Evolutionary conservation across 257 asterid genomes (phyloP).

Genomic region (Echium plantagineum): DNA sequence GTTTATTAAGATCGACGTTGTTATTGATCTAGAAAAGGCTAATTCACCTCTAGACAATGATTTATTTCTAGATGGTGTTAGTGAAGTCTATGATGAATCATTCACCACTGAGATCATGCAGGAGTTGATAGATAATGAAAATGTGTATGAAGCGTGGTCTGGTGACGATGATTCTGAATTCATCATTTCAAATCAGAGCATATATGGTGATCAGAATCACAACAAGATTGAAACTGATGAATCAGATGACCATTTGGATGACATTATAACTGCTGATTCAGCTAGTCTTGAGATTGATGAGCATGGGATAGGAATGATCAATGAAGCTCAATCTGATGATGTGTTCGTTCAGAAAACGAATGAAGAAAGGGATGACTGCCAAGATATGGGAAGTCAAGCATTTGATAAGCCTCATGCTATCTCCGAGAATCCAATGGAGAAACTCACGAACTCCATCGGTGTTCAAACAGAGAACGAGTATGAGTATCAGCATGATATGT

Average conservation of each 20-base stretch:
- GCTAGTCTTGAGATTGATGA: neutral
- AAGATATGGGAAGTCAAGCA: constrained; percentile 1
- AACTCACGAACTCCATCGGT: neutral
- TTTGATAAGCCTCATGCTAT: constrained; percentile 1
- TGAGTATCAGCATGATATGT: neutral
- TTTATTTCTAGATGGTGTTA: constrained; percentile 9
- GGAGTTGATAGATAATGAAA: constrained; percentile 25
- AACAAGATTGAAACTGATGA: neutral
- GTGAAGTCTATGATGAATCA: constrained; percentile 17
- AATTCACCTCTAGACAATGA: neutral
- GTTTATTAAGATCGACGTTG: constrained; percentile 7
- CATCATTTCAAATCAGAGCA: neutral
- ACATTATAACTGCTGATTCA: no score
- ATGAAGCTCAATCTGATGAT: neutral
- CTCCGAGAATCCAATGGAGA: neutral
- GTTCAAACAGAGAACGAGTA: neutral
- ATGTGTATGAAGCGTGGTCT: constrained; percentile 19
- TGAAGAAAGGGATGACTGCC: constrained; percentile 2
- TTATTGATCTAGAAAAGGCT: constrained; percentile 16
- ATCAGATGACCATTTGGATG: no score
- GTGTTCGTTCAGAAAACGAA: constrained; percentile 4
- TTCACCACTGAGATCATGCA: constrained; percentile 20
- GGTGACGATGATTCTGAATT: constrained; percentile 13
- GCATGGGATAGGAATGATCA: neutral
- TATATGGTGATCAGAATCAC: neutral